Conservation (phyloP, 371 early-diverging fungal species). For the Mortierella sp. region DNA sequence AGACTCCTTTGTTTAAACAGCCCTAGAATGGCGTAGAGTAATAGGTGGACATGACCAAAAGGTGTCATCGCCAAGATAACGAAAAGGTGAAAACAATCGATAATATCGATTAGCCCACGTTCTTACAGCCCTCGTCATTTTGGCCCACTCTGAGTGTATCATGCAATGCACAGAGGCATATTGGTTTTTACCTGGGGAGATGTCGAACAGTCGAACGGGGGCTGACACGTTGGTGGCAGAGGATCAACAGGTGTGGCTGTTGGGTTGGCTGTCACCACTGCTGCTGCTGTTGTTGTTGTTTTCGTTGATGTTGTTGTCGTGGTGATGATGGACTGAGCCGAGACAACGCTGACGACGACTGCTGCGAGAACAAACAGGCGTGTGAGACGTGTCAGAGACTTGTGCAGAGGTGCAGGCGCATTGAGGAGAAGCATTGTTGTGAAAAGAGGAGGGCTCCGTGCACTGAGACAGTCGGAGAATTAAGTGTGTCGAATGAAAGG, state of each 20-base stretch:
- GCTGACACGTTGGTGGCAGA: constrained; percentile 20
- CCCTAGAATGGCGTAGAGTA: constrained; percentile 21
- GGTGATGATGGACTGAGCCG: constrained; percentile 6
- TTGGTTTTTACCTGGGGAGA: constrained; percentile 40
- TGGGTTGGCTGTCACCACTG: background rate
- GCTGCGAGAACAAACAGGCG: background rate
- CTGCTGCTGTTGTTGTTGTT: constrained; percentile 7
- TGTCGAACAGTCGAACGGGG: constrained; percentile 47
- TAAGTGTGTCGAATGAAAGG: constrained; percentile 10
- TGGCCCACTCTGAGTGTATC: too few species aligned
- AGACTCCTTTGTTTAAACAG: constrained; percentile 47
- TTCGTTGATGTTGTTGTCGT: background rate
- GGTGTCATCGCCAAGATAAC: background rate
- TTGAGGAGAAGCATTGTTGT: background rate
- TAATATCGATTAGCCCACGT: background rate
- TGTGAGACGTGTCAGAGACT: background rate
- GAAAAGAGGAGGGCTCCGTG: too few species aligned
- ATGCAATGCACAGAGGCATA: background rate
- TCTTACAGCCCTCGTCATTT: background rate
- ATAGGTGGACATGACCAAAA: too few species aligned
- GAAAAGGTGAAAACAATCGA: background rate
- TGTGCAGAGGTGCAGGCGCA: background rate
- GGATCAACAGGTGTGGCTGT: constrained; percentile 17
- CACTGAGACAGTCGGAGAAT: too few species aligned
- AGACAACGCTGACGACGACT: background rate